These are phyloP conservation scores for Rhodotorula paludigena DNA, from an alignment of 768 basidiomycete species.

Conservation along the genomic window DNA sequence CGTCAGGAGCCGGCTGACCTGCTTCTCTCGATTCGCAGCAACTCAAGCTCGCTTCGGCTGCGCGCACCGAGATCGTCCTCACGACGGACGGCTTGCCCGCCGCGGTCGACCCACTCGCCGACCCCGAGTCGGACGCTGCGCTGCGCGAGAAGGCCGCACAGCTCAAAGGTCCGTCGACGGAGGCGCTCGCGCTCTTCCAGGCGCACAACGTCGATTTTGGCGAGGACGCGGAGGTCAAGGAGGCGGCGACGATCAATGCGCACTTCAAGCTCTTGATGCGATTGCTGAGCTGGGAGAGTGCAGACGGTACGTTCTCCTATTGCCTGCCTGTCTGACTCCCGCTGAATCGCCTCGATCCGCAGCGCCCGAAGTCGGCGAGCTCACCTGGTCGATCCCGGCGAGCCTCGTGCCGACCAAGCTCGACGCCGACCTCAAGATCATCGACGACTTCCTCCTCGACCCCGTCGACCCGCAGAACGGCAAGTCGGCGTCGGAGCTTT, in stretches of 20 bases:
- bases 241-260: constrained; percentile 70
- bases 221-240: constrained; percentile 62
- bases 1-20: background rate
- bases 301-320: constrained; percentile 59
- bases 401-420: constrained; percentile 64
- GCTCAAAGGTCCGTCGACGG: constrained; percentile 58
- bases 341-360: background rate
- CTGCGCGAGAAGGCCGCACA: constrained; percentile 38
- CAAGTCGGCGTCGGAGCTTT: constrained; percentile 61
- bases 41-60: constrained; percentile 45
- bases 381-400: constrained; percentile 71
- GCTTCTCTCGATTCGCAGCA: constrained; percentile 17
- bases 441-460: constrained; percentile 72
- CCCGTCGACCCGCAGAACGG: constrained; percentile 78
- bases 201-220: constrained; percentile 44
- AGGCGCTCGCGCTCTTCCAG: constrained; percentile 52
- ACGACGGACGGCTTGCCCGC: constrained; percentile 44
- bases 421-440: constrained; percentile 63
- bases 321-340: constrained; percentile 49
- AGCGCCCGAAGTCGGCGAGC: constrained; percentile 29
- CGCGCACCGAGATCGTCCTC: constrained; percentile 48
- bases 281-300: constrained; percentile 64
- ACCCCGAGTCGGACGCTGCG: constrained; percentile 41
- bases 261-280: constrained; percentile 80
- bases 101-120: constrained; percentile 12